Evolutionary conservation across 352 stramenopile genomes (phyloP).

Genomic region (Phytophthora pistaciae): DNA sequence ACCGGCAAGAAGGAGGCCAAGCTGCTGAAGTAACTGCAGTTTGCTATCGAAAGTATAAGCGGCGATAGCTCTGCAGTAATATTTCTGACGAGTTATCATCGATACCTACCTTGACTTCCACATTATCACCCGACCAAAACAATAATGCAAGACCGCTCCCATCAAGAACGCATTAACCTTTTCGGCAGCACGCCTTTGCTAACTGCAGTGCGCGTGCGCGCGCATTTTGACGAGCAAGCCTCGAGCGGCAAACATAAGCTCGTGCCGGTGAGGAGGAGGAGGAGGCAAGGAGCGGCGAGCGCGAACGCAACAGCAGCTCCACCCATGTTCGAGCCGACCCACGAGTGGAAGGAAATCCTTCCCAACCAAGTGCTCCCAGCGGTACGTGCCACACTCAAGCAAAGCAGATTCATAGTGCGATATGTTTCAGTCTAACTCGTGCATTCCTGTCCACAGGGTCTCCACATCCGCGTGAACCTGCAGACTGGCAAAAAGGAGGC

Average conservation of each 20-base stretch:
- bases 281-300: not conserved
- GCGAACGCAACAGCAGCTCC: not conserved
- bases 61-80: too few species aligned
- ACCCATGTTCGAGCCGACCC: constrained; percentile 62
- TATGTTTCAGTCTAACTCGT: not conserved
- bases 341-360: constrained; percentile 66
- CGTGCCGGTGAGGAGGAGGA: constrained; percentile 12
- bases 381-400: constrained; percentile 26
- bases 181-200: constrained; percentile 30
- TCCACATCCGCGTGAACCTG: constrained; percentile 69
- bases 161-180: constrained; percentile 26
- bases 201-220: constrained; percentile 21
- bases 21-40: constrained; percentile 26
- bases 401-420: too few species aligned
- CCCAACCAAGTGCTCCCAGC: constrained; percentile 61
- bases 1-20: constrained; percentile 76
- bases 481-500: constrained; percentile 69
- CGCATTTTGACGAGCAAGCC: constrained; percentile 9
- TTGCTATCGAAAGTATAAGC: not conserved
- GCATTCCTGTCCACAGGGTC: constrained; percentile 36
- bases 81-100: too few species aligned
- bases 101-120: not conserved
- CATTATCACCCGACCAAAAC: not conserved
- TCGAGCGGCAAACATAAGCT: constrained; percentile 3
- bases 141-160: constrained; percentile 34